These are phyloP conservation scores for Boletus subcaerulescens DNA, from an alignment of 768 basidiomycete genomes.

Conservation along the genomic window DNA sequence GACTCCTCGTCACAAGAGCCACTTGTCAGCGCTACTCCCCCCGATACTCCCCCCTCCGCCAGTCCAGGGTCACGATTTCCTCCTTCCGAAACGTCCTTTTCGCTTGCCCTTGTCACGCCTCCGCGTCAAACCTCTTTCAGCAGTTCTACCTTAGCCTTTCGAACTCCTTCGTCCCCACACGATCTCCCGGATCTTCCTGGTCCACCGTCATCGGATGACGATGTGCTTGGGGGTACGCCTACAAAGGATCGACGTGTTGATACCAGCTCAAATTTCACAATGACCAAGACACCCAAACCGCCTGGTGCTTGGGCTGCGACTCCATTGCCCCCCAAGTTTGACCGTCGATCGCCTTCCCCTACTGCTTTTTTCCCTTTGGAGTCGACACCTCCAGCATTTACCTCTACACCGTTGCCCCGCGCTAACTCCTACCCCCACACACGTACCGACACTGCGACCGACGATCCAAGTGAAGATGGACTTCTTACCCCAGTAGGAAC, in stretches of 20 bases:
- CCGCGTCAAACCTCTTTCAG: slow-evolving; percentile 42
- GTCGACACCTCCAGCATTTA: slow-evolving; percentile 23
- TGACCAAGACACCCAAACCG: slow-evolving; percentile 44
- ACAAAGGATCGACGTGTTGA: slow-evolving; percentile 16
- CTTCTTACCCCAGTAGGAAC: slow-evolving; percentile 45
- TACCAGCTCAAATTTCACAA: slow-evolving; percentile 27
- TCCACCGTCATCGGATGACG: slow-evolving; percentile 58
- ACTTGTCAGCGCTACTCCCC: slow-evolving; percentile 22
- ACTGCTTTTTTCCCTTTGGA: slow-evolving; percentile 19
- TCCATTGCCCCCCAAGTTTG: slow-evolving; percentile 29
- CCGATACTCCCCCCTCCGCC: slow-evolving; percentile 22
- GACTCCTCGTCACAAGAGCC: slow-evolving; percentile 1
- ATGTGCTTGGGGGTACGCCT: slow-evolving; percentile 32
- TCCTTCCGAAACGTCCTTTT: slow-evolving; percentile 8
- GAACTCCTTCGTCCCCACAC: slow-evolving; percentile 62
- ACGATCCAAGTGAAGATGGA: slow-evolving; percentile 22
- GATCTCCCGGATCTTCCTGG: slow-evolving; percentile 65
- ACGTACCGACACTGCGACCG: slow-evolving; percentile 14
- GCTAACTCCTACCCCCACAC: slow-evolving; percentile 11
- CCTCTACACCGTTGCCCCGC: slow-evolving; percentile 27
- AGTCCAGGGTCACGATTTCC: neutral
- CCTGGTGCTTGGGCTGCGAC: slow-evolving; percentile 47
- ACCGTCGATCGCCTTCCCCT: slow-evolving; percentile 17
- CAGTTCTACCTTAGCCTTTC: slow-evolving; percentile 46
- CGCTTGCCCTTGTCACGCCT: slow-evolving; percentile 43